phyloP scores from a whole-genome alignment of 495 filamentous ascomycete genomes.

The Aspergillus hancockii region DNA sequence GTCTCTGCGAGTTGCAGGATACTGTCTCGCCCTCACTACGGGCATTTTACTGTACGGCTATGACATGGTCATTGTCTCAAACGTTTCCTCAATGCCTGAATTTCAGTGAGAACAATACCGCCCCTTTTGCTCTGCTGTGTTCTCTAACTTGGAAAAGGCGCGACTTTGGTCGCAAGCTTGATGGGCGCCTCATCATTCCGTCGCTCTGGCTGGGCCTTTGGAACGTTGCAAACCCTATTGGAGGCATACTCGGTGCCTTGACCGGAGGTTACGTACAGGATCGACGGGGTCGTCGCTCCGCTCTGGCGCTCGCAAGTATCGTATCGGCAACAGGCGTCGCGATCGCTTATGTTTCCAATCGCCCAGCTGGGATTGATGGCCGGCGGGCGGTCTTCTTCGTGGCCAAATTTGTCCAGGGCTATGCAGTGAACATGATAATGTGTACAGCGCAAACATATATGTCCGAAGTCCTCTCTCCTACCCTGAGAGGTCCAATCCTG shows the following conservation, averaged over 20 bases:
- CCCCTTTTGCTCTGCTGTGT: background rate
- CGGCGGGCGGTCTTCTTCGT: conserved; percentile 35
- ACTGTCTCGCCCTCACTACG: conserved; percentile 33
- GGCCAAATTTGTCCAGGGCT: conserved; percentile 41
- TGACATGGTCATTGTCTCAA: conserved; percentile 50
- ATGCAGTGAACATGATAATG: conserved; percentile 42
- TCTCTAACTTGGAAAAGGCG: conserved; percentile 24
- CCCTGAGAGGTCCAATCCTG: conserved; percentile 44
- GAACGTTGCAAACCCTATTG: conserved; percentile 41
- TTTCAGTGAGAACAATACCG: conserved; percentile 31
- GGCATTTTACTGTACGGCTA: conserved; percentile 49
- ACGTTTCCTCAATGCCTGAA: conserved; percentile 45
- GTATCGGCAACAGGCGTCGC: conserved; percentile 42
- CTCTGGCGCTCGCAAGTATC: conserved; percentile 36
- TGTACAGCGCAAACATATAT: conserved; percentile 48
- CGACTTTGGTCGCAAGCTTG: conserved; percentile 34
- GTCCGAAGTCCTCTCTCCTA: conserved; percentile 43
- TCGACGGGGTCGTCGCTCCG: conserved; percentile 36
- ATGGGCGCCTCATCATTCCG: conserved; percentile 44
- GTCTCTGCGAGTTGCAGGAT: conserved; percentile 26
- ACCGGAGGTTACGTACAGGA: conserved; percentile 43
- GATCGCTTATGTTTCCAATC: conserved; percentile 34
- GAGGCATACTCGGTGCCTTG: conserved; percentile 43
- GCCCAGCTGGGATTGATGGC: conserved; percentile 24
- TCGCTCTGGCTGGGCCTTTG: conserved; percentile 50